phyloP scores from a whole-genome alignment of 805 yeast species.

The Pichia paraexigua region DNA sequence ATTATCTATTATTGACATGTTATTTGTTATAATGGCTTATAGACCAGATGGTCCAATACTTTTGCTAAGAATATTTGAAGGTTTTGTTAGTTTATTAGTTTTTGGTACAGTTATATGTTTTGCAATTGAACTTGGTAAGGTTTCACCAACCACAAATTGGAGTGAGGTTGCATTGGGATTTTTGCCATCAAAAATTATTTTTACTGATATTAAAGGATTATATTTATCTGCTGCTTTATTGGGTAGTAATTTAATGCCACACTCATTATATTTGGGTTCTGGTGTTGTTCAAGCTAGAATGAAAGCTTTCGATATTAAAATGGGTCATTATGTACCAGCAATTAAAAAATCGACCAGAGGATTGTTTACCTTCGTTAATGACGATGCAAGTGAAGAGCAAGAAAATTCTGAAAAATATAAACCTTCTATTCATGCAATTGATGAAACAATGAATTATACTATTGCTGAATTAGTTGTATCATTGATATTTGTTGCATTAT shows the following conservation, averaged over 20 bases:
- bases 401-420: conserved; percentile 33
- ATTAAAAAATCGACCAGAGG: conserved; percentile 12
- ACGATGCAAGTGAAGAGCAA: conserved; percentile 32
- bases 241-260: conserved; percentile 97
- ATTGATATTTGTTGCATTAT: conserved; percentile 79
- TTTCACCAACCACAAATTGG: conserved; percentile 47
- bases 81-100: conserved; percentile 70
- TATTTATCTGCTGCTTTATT: conserved; percentile 76
- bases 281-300: conserved; percentile 84
- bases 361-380: conserved; percentile 17
- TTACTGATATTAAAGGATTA: conserved; percentile 56
- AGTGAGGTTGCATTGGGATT: conserved; percentile 63
- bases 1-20: conserved; percentile 77
- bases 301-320: conserved; percentile 63
- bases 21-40: conserved; percentile 81
- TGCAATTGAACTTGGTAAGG: conserved; percentile 65
- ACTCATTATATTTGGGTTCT: conserved; percentile 77
- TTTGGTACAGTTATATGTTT: conserved; percentile 81
- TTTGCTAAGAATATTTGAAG: conserved; percentile 73
- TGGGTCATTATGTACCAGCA: conserved; percentile 49
- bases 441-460: conserved; percentile 71
- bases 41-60: conserved; percentile 75
- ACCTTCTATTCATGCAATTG: conserved; percentile 76
- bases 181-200: conserved; percentile 39
- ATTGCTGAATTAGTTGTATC: conserved; percentile 79